Base-by-base conservation (phyloP, 441 rosid genomes). In the Gossypium aridum region DNA sequence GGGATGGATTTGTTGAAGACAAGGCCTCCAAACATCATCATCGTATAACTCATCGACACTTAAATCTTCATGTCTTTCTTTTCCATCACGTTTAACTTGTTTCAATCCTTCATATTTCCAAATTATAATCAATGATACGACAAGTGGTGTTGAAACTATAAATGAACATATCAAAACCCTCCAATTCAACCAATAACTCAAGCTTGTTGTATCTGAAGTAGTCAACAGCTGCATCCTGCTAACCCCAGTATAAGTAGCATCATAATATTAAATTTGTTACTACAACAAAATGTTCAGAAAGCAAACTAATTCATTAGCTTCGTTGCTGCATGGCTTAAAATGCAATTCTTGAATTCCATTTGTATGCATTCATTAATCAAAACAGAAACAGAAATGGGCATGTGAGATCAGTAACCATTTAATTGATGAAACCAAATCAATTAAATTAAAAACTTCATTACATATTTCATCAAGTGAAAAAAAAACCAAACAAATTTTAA, bases 151-250 rank as follows among this genome's bases (percentile, higher is more conserved):
- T 28, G 83, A 56, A 0, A 87, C 82, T 79, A 85, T 81, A 31
- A 87, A 19, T 10, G 80, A 82, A 81, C 92, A 87, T 10, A 84
- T 69, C 51, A 88, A 75, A 57, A 83, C 83, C 80, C 86, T 88
- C 89, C 87, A 87, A 45, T 84, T 87, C 39, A 87, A 80, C 92
- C 90, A 88, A 56, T 83, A 88, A 75, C 76, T 81, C 69, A 75
- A 51, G 26, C 78, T 69, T 17, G 81, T 75, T 8, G 78, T 19
- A 59, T 56, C 83, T 6, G 75, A 31, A 66, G 55, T 34, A 54
- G 60, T 43, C 76, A 62, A 9, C 22, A 49, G 14, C 72, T 70
- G 62, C 91, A 86, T 88, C 78, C 79, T 85, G 83, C 73, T 74
- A 67, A 59, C 23, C 63, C 57, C 70, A 70, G 51, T 47, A 76